Evolutionary conservation across 2,329 filamentous ascomycete species (phyloP).

Genomic region (Cucurbitaria berberidis): DNA sequence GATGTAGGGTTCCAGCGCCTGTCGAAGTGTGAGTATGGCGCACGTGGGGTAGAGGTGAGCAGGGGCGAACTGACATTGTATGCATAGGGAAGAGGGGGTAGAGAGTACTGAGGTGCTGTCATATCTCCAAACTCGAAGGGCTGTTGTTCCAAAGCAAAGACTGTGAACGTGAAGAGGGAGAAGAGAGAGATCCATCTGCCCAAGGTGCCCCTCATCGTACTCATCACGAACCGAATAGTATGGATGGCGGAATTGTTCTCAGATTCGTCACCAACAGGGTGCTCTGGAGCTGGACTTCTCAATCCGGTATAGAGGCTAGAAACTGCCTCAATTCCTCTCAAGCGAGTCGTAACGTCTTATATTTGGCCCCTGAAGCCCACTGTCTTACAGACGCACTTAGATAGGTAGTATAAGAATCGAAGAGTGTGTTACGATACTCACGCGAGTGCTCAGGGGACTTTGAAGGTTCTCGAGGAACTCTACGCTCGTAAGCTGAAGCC

Average conservation of each 20-base stretch:
- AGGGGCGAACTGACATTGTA: slow-evolving; percentile 66
- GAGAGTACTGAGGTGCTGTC: slow-evolving; percentile 58
- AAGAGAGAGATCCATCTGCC: slow-evolving; percentile 18
- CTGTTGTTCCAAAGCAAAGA: slow-evolving; percentile 40
- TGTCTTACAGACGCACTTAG: neutral
- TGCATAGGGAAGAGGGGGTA: slow-evolving; percentile 70
- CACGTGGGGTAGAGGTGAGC: neutral
- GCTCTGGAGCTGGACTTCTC: slow-evolving; percentile 23
- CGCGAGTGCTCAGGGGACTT: neutral
- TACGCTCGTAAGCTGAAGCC: neutral
- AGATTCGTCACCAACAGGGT: slow-evolving; percentile 39
- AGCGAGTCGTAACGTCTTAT: neutral
- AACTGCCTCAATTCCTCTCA: slow-evolving; percentile 44
- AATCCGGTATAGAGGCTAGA: slow-evolving; percentile 18
- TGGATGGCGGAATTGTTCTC: slow-evolving; percentile 12
- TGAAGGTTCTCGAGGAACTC: neutral
- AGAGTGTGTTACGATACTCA: neutral
- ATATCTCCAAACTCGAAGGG: slow-evolving; percentile 46
- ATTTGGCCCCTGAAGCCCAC: neutral
- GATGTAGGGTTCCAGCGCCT: slow-evolving; percentile 77
- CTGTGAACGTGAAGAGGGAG: slow-evolving; percentile 14
- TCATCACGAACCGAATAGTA: slow-evolving; percentile 14
- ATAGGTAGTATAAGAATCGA: neutral
- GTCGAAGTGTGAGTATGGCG: slow-evolving; percentile 13
- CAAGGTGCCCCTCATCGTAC: slow-evolving; percentile 35